These are phyloP conservation scores for Citeromyces matritensis DNA, from an alignment of 805 yeast genomes.

Conservation along the genomic window DNA sequence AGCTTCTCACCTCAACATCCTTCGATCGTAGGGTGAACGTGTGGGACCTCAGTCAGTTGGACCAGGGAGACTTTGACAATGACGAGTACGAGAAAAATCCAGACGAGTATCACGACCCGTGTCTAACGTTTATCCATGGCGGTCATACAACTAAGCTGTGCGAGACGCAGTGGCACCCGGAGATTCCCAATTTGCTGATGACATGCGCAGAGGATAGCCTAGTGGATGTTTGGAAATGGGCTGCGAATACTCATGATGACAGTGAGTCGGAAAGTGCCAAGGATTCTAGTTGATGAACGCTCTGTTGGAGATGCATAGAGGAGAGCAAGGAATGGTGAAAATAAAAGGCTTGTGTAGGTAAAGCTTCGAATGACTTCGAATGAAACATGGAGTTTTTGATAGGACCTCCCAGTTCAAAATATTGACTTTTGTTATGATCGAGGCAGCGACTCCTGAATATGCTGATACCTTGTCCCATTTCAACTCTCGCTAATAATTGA, in stretches of 20 bases:
- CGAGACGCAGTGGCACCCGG: slow-evolving; percentile 57
- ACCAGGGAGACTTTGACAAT: slow-evolving; percentile 36
- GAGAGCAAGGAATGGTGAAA: too few relatives aligned
- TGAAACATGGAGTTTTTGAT: too few relatives aligned
- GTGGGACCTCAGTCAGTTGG: slow-evolving; percentile 59
- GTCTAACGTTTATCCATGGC: slow-evolving; percentile 68
- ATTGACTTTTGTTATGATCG: too few relatives aligned
- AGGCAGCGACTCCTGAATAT: too few relatives aligned
- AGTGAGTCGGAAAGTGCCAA: slow-evolving; percentile 21
- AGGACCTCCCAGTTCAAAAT: too few relatives aligned
- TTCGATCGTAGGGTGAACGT: slow-evolving; percentile 54
- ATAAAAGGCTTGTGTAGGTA: too few relatives aligned
- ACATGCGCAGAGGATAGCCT: slow-evolving; percentile 66
- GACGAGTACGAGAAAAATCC: slow-evolving; percentile 37
- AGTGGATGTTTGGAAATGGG: slow-evolving; percentile 61
- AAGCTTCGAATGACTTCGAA: too few relatives aligned
- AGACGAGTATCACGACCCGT: slow-evolving; percentile 55
- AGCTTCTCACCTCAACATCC: slow-evolving; percentile 41
- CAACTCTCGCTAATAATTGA: too few relatives aligned
- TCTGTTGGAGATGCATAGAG: too few relatives aligned
- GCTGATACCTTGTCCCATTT: too few relatives aligned
- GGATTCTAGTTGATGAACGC: slow-evolving; percentile 4
- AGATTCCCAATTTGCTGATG: slow-evolving; percentile 38
- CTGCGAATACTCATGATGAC: slow-evolving; percentile 20
- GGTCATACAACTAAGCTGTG: slow-evolving; percentile 67